Percentiles rank a stretch among this genome's conserved stretches.
phyloP scores from a whole-genome alignment of 2,329 filamentous ascomycete genomes.

The Xylariaceae sp. region DNA sequence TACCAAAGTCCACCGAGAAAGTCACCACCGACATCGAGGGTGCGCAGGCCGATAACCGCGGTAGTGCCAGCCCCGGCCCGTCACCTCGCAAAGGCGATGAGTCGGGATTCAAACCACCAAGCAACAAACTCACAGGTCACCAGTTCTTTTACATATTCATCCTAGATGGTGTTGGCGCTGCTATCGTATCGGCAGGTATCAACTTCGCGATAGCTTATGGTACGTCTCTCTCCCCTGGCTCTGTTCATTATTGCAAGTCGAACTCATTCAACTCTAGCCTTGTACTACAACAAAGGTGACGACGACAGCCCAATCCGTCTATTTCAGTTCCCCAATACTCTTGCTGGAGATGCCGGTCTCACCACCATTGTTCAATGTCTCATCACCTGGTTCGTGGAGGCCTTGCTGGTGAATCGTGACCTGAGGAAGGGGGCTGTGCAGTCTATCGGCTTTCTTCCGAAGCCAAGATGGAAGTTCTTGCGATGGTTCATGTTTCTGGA shows the following conservation, averaged over 20 bases:
- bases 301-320: constrained; percentile 49
- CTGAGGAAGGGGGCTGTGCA: constrained; percentile 51
- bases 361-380: constrained; percentile 58
- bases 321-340: constrained; percentile 55
- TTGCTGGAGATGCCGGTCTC: constrained; percentile 56
- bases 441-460: constrained; percentile 51
- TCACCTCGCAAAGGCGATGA: background rate
- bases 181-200: constrained; percentile 54
- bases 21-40: no score
- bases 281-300: constrained; percentile 51
- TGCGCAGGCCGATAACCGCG: no score
- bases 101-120: constrained; percentile 41
- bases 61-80: no score
- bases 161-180: constrained; percentile 53
- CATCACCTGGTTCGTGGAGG: constrained; percentile 58
- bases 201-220: constrained; percentile 60
- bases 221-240: constrained; percentile 34
- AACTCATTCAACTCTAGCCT: constrained; percentile 43
- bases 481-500: constrained; percentile 55
- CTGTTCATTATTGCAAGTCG: background rate
- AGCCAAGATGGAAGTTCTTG: constrained; percentile 42
- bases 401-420: constrained; percentile 54
- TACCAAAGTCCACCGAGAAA: no score
- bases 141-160: constrained; percentile 57
- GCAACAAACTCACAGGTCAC: constrained; percentile 46